Conservation (phyloP, 306 rosid genomes). For the Urtica urens region DNA sequence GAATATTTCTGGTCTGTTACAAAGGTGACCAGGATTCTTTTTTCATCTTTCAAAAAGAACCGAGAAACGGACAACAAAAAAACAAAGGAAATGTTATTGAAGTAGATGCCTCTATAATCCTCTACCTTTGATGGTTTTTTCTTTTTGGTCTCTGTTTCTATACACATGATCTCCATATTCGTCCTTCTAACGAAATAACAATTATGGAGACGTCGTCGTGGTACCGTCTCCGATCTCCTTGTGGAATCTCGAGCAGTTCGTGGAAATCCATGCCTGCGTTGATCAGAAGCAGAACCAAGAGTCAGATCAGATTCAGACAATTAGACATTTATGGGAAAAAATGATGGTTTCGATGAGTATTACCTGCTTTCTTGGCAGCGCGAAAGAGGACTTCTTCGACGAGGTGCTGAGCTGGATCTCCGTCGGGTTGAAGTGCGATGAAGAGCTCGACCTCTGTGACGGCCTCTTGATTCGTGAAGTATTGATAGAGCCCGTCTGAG, state of each 20-base stretch:
- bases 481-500: conserved; percentile 92
- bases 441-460: conserved; percentile 91
- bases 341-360: too few relatives aligned
- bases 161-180: conserved; percentile 98
- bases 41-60: conserved; percentile 24
- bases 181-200: conserved; percentile 95
- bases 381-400: conserved; percentile 89
- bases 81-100: conserved; percentile 43
- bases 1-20: conserved; percentile 26
- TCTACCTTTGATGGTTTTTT: conserved; percentile 1
- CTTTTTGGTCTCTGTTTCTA: conserved; percentile 22
- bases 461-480: conserved; percentile 89
- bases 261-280: conserved; percentile 85
- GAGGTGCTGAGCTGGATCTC: conserved; percentile 95
- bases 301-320: too few relatives aligned
- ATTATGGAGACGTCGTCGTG: conserved; percentile 95
- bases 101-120: conserved; percentile 27
- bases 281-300: conserved; percentile 12
- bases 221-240: conserved; percentile 89
- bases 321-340: too few relatives aligned
- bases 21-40: conserved; percentile 24
- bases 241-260: conserved; percentile 87
- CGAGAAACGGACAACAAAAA: conserved; percentile 8
- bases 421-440: conserved; percentile 88
- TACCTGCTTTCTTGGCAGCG: conserved; percentile 95